Evolutionary conservation across 352 stramenopile genomes (phyloP).

Genomic region (Globisporangium mamillatum): DNA sequence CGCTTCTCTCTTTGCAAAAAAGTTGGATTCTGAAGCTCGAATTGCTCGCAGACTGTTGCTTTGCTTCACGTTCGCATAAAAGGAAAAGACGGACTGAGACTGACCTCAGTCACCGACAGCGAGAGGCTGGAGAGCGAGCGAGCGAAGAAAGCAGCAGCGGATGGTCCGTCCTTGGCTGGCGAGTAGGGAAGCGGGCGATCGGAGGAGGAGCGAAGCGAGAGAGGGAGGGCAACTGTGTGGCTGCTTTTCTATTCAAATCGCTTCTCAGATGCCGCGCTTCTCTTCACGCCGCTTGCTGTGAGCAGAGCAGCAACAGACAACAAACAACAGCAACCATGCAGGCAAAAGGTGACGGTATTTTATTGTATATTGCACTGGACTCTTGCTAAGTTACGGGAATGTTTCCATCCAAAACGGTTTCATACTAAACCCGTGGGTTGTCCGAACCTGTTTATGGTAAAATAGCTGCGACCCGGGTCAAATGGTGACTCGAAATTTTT

Average conservation of each 20-base stretch:
- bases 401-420: neutral
- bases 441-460: neutral
- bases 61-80: neutral
- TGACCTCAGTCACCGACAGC: neutral
- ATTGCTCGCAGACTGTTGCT: neutral
- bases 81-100: neutral
- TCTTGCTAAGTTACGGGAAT: neutral
- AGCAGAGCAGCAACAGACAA: neutral
- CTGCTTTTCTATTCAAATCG: slow-evolving; percentile 11
- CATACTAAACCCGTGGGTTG: neutral
- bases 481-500: neutral
- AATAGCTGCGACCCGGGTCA: neutral
- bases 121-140: too few relatives aligned
- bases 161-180: slow-evolving; percentile 4
- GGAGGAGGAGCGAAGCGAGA: neutral
- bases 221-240: slow-evolving; percentile 4
- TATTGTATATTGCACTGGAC: neutral
- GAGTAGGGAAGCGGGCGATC: neutral
- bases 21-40: slow-evolving; percentile 9
- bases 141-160: neutral
- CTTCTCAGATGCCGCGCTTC: slow-evolving; percentile 21
- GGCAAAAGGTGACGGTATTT: neutral
- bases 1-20: slow-evolving; percentile 1
- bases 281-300: neutral
- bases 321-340: neutral